These are phyloP conservation scores for Ceratocystis papillata DNA, from an alignment of 2,329 filamentous ascomycete species.

Conservation along the genomic window DNA sequence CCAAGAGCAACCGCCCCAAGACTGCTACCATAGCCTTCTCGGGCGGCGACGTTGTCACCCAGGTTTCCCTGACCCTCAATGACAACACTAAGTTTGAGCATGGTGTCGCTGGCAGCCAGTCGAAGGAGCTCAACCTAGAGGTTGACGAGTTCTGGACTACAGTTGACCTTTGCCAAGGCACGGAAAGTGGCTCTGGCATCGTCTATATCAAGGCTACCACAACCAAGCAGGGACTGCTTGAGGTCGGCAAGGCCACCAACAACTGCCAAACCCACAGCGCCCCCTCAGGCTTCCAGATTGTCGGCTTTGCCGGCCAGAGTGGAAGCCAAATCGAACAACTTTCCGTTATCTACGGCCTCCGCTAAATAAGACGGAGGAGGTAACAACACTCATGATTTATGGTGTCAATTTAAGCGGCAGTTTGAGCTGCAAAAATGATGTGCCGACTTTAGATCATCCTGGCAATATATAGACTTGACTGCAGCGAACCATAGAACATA, in stretches of 20 bases:
- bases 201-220: conserved; percentile 48
- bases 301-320: conserved; percentile 43
- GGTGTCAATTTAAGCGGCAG: no score
- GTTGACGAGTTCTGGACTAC: conserved; percentile 39
- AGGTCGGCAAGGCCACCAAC: conserved; percentile 37
- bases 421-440: not conserved
- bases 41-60: conserved; percentile 41
- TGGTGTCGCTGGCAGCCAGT: conserved; percentile 43
- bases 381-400: no score
- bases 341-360: conserved; percentile 38
- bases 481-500: no score
- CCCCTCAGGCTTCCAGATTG: conserved; percentile 41
- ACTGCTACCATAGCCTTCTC: conserved; percentile 36
- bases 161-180: conserved; percentile 42
- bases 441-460: not conserved
- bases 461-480: no score
- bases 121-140: conserved; percentile 35
- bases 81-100: conserved; percentile 42
- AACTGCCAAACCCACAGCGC: conserved; percentile 40
- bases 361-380: conserved; percentile 27
- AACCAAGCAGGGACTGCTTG: conserved; percentile 38
- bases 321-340: conserved; percentile 48
- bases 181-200: conserved; percentile 37
- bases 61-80: conserved; percentile 38
- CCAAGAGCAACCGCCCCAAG: conserved; percentile 30